Evolutionary conservation across 176 grass and related monocot species (phyloP).

Genomic region (Poa annua): DNA sequence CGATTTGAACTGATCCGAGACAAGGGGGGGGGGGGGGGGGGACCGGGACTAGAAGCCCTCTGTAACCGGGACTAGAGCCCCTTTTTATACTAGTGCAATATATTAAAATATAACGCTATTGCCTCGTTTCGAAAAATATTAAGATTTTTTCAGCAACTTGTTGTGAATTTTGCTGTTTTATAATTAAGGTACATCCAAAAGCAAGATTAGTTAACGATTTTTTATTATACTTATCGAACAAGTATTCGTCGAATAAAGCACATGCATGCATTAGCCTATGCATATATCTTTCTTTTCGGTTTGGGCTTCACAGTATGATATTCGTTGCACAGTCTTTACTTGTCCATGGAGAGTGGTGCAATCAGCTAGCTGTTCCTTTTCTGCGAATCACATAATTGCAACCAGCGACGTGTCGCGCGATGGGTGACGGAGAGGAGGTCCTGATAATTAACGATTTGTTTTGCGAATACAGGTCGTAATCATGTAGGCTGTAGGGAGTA

Average conservation of each 20-base stretch:
- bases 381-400: not conserved
- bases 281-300: not conserved
- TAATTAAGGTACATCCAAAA: not conserved
- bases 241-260: not conserved
- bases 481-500: not conserved
- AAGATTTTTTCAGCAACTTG: no score
- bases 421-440: not conserved
- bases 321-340: not conserved
- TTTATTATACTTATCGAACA: not conserved
- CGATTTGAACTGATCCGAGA: no score
- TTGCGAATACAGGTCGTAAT: not conserved
- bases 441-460: not conserved
- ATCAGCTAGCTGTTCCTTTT: not conserved
- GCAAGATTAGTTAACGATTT: not conserved
- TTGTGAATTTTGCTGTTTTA: not conserved
- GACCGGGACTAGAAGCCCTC: no score
- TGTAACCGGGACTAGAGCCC: no score
- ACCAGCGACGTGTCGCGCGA: not conserved
- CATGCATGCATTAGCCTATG: not conserved
- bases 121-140: no score
- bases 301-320: not conserved
- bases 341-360: not conserved
- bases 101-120: no score
- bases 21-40: no score
- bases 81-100: no score